phyloP scores from a whole-genome alignment of 2,329 filamentous ascomycete genomes.

The Cordyceps sp. region DNA sequence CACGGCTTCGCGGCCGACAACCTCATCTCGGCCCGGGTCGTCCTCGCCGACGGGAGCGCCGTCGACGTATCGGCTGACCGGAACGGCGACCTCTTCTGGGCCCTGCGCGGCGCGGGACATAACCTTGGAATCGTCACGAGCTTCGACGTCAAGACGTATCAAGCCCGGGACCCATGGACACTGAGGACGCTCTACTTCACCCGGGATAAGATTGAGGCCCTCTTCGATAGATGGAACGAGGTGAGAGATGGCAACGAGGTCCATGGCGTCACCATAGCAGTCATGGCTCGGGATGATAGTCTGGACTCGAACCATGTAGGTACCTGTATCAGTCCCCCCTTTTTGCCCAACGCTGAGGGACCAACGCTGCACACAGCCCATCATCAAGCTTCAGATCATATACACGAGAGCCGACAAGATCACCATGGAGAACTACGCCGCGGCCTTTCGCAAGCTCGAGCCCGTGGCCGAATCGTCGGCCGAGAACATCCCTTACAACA shows the following conservation, averaged over 20 bases:
- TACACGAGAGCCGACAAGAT: constrained; percentile 1
- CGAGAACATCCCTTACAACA: background rate
- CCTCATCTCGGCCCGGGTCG: constrained; percentile 14
- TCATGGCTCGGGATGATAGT: background rate
- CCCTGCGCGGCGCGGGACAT: constrained; percentile 13
- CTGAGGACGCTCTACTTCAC: background rate
- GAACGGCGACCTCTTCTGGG: constrained; percentile 18
- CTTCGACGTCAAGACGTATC: constrained; percentile 13
- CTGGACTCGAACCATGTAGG: background rate
- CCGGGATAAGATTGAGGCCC: background rate
- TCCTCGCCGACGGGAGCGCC: constrained; percentile 12
- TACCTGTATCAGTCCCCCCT: background rate
- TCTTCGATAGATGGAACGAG: constrained; percentile 1
- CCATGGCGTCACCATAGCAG: background rate
- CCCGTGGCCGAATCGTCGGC: constrained; percentile 1
- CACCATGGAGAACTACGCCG: constrained; percentile 1
- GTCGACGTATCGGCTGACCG: constrained; percentile 6
- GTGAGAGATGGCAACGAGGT: background rate
- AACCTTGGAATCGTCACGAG: constrained; percentile 17
- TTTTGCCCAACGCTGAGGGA: background rate
- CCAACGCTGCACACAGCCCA: background rate
- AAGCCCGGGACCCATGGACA: background rate
- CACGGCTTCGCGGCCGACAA: constrained; percentile 15
- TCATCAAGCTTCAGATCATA: constrained; percentile 4
- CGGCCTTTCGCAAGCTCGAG: constrained; percentile 3